phyloP scores from a whole-genome alignment of 1,139 yeast genomes.

The Debaryomyces singareniensis region DNA sequence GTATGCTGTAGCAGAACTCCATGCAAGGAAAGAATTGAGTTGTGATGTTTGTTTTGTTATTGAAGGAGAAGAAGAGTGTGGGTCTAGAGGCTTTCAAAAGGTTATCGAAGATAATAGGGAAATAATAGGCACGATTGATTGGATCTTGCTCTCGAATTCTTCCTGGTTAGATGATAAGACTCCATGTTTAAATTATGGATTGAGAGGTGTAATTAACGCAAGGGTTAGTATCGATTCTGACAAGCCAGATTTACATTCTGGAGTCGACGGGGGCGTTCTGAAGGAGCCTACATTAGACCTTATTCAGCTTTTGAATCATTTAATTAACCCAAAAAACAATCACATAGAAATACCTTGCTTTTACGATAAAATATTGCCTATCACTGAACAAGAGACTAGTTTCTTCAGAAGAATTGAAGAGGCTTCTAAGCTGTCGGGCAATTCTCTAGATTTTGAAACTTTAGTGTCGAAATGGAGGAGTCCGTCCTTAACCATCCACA shows the following conservation, averaged over 20 bases:
- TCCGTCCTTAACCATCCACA: constrained; percentile 89
- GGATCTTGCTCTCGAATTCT: constrained; percentile 85
- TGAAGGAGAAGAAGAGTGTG: constrained; percentile 96
- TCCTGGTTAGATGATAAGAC: constrained; percentile 88
- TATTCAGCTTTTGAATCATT: constrained; percentile 59
- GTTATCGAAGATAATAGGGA: constrained; percentile 46
- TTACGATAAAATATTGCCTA: constrained; percentile 55
- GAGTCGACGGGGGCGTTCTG: constrained; percentile 91
- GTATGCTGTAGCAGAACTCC: constrained; percentile 76
- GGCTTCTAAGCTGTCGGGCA: constrained; percentile 18
- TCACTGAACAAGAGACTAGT: constrained; percentile 49
- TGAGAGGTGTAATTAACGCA: constrained; percentile 85
- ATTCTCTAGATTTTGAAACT: constrained; percentile 38
- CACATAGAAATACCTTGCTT: constrained; percentile 62
- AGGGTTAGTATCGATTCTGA: constrained; percentile 64
- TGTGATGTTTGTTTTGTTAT: constrained; percentile 77
- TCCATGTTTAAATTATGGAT: constrained; percentile 91
- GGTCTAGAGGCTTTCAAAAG: constrained; percentile 77
- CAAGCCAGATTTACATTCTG: constrained; percentile 88
- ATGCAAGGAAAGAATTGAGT: constrained; percentile 43
- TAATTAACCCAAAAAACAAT: constrained; percentile 53
- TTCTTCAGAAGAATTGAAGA: constrained; percentile 59
- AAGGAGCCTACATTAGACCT: constrained; percentile 88
- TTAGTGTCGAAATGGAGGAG: constrained; percentile 84
- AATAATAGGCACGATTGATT: constrained; percentile 68